These are phyloP conservation scores for Phtheirospermum japonicum DNA, from an alignment of 257 asterid species.

Conservation along the genomic window DNA sequence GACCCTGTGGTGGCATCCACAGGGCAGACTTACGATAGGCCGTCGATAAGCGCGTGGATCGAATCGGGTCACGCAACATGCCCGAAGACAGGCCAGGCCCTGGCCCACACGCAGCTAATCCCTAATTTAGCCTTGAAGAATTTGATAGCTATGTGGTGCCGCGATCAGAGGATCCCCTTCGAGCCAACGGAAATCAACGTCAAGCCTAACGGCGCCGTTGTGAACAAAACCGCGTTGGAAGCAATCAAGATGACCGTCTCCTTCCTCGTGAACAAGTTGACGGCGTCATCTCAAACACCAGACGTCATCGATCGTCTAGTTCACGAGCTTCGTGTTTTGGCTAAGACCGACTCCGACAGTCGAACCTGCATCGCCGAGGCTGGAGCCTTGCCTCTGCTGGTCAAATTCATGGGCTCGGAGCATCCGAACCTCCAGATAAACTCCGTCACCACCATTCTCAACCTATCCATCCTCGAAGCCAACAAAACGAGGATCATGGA, in stretches of 20 bases:
- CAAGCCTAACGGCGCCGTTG: conserved; percentile 29
- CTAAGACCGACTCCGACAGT: conserved; percentile 80
- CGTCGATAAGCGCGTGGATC: conserved; percentile 60
- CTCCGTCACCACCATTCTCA: conserved; percentile 74
- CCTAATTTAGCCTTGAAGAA: conserved; percentile 64
- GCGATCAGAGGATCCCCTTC: conserved; percentile 65
- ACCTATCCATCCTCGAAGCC: conserved; percentile 74
- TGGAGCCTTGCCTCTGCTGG: conserved; percentile 65
- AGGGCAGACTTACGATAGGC: conserved; percentile 76
- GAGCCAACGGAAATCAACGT: conserved; percentile 42
- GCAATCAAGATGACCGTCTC: conserved; percentile 71
- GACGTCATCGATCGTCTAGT: conserved; percentile 53
- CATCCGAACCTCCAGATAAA: conserved; percentile 60
- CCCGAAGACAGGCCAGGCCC: conserved; percentile 73
- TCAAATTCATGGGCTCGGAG: conserved; percentile 47
- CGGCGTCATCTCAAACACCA: conserved; percentile 40
- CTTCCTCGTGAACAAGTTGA: conserved; percentile 52
- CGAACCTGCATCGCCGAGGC: conserved; percentile 80
- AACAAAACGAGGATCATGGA: conserved; percentile 74
- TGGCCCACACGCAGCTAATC: conserved; percentile 56
- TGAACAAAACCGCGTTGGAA: conserved; percentile 67
- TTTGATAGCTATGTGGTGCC: conserved; percentile 77
- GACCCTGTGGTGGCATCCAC: conserved; percentile 84
- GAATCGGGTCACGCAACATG: conserved; percentile 84
- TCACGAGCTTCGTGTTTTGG: conserved; percentile 65